These are phyloP conservation scores for Penicillium sp. DNA, from an alignment of 2,329 filamentous ascomycete genomes.

Conservation along the genomic window DNA sequence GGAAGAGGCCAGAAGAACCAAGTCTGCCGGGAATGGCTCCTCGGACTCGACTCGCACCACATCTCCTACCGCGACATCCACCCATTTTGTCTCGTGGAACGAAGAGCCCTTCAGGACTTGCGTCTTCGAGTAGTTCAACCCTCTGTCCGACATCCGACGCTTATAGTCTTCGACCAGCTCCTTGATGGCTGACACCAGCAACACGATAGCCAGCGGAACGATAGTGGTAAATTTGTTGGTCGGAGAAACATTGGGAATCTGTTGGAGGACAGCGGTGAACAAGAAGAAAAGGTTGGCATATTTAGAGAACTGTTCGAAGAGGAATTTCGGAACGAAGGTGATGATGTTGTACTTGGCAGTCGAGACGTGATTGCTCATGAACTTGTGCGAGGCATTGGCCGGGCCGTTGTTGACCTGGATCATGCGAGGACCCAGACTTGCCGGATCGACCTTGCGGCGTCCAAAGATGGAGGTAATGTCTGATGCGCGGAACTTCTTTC, in stretches of 20 bases:
- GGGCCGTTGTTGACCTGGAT: slow-evolving; percentile 97
- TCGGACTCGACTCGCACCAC: slow-evolving; percentile 92
- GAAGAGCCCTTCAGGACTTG: slow-evolving; percentile 77
- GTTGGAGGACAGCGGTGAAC: slow-evolving; percentile 91
- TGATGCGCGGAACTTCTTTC: slow-evolving; percentile 66
- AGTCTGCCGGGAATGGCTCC: slow-evolving; percentile 88
- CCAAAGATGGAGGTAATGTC: slow-evolving; percentile 95
- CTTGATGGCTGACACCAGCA: slow-evolving; percentile 93
- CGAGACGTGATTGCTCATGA: slow-evolving; percentile 94
- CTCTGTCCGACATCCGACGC: slow-evolving; percentile 80
- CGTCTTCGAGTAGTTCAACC: slow-evolving; percentile 85
- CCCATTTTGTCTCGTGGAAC: slow-evolving; percentile 89
- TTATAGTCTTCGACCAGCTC: slow-evolving; percentile 93
- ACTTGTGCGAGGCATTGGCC: slow-evolving; percentile 85
- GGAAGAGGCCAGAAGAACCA: slow-evolving; percentile 89
- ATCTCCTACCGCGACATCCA: slow-evolving; percentile 89
- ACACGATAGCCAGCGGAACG: slow-evolving; percentile 84
- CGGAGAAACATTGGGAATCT: slow-evolving; percentile 91
- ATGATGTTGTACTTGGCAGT: slow-evolving; percentile 95
- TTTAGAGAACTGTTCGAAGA: slow-evolving; percentile 98
- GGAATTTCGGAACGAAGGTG: slow-evolving; percentile 93
- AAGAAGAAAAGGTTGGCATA: slow-evolving; percentile 99
- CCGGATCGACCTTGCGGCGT: slow-evolving; percentile 79
- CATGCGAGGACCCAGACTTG: slow-evolving; percentile 84
- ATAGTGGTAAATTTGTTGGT: slow-evolving; percentile 97